Conservation (phyloP, 768 basidiomycete genomes). For the Lepiota brunneoincarnata region DNA sequence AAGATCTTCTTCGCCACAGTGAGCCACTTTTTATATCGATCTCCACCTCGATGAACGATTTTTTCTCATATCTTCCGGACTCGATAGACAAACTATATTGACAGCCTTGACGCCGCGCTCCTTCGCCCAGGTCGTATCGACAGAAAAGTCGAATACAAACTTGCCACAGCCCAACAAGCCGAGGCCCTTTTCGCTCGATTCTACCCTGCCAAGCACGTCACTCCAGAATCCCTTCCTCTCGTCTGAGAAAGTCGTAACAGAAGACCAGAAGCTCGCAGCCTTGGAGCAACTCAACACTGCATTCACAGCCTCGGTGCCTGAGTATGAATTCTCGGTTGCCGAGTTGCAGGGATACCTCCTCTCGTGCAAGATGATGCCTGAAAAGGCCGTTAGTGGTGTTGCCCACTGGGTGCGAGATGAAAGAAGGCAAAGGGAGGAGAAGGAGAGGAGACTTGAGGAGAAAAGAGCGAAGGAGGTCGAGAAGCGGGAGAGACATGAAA, state of each 20-base stretch:
- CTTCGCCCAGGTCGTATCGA: slow-evolving; percentile 59
- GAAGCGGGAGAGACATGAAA: slow-evolving; percentile 23
- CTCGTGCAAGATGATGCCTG: slow-evolving; percentile 36
- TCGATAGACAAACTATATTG: slow-evolving; percentile 50
- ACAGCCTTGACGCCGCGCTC: slow-evolving; percentile 54
- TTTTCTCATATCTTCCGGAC: too few species aligned
- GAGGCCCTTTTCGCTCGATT: slow-evolving; percentile 47
- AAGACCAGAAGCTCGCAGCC: slow-evolving; percentile 3
- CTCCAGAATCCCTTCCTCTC: slow-evolving; percentile 11
- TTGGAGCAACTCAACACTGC: slow-evolving; percentile 31
- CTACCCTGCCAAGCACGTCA: slow-evolving; percentile 35
- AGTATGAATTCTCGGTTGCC: slow-evolving; percentile 51
- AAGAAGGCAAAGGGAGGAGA: slow-evolving; percentile 29
- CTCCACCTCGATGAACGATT: too few species aligned
- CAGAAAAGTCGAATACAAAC: slow-evolving; percentile 47
- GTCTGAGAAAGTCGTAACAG: slow-evolving; percentile 13
- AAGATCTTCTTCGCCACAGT: slow-evolving; percentile 61
- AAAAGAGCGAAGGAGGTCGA: slow-evolving; percentile 23
- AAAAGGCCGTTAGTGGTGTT: slow-evolving; percentile 28
- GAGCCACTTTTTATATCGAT: slow-evolving; percentile 15
- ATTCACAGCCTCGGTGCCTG: slow-evolving; percentile 44
- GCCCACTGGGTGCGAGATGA: slow-evolving; percentile 43
- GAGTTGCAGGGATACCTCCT: slow-evolving; percentile 63
- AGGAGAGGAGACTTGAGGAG: slow-evolving; percentile 30
- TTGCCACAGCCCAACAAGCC: slow-evolving; percentile 46